Evolutionary conservation across 768 basidiomycete genomes (phyloP).

Genomic region (Vararia minispora): DNA sequence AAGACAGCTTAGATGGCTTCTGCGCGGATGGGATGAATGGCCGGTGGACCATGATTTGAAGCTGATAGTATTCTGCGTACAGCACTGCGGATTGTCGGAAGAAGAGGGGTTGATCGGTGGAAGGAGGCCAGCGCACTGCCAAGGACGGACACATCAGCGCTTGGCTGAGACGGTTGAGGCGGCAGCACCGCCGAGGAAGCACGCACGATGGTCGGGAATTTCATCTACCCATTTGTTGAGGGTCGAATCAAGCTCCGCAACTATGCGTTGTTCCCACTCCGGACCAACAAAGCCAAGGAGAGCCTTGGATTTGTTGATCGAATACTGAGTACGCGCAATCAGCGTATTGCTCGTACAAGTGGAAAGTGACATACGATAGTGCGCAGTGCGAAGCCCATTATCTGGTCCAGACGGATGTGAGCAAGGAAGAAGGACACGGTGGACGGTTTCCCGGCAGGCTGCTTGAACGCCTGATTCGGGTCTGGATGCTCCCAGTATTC

Average conservation of each 20-base stretch:
- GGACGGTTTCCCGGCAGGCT: slow-evolving; percentile 51
- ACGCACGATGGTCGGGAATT: slow-evolving; percentile 27
- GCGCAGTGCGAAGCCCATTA: slow-evolving; percentile 49
- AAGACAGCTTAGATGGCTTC: slow-evolving; percentile 21
- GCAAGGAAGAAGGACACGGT: slow-evolving; percentile 41
- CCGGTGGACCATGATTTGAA: slow-evolving; percentile 36
- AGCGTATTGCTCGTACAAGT: not conserved
- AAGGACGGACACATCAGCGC: slow-evolving; percentile 21
- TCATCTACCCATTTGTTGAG: slow-evolving; percentile 36
- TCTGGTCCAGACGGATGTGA: slow-evolving; percentile 47
- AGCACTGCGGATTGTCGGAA: slow-evolving; percentile 28
- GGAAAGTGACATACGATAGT: slow-evolving; percentile 36
- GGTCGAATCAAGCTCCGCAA: slow-evolving; percentile 35
- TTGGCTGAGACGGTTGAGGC: not conserved
- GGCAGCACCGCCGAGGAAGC: too few species aligned
- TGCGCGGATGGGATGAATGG: slow-evolving; percentile 32
- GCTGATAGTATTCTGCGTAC: slow-evolving; percentile 29
- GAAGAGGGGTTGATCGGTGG: slow-evolving; percentile 9
- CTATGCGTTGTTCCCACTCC: slow-evolving; percentile 36
- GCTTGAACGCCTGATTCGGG: slow-evolving; percentile 33
- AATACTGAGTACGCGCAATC: slow-evolving; percentile 37
- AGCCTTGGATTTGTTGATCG: slow-evolving; percentile 55
- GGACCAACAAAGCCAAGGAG: slow-evolving; percentile 39
- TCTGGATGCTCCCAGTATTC: slow-evolving; percentile 13
- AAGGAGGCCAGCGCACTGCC: slow-evolving; percentile 16